Evolutionary conservation across 805 yeast genomes (phyloP).

Genomic region (Cyberlindnera subsufficiens): DNA sequence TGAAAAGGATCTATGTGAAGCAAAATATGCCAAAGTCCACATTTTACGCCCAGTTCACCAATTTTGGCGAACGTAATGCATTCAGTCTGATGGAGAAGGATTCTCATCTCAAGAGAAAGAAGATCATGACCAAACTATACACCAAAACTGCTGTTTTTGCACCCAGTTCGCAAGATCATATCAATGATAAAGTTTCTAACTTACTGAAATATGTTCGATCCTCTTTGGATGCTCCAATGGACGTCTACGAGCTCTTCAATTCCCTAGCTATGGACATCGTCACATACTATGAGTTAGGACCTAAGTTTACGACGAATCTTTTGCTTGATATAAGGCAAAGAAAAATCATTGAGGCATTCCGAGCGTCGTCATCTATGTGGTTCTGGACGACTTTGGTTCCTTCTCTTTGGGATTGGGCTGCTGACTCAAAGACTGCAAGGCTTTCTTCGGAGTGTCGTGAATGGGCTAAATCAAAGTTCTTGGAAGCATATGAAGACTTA

Average conservation of each 20-base stretch:
- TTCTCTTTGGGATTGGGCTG: constrained; percentile 42
- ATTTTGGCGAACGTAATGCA: constrained; percentile 53
- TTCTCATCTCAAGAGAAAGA: constrained; percentile 40
- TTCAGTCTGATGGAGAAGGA: constrained; percentile 48
- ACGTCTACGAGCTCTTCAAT: constrained; percentile 60
- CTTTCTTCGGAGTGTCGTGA: constrained; percentile 35
- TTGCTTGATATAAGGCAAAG: constrained; percentile 35
- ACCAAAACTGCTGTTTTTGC: constrained; percentile 37
- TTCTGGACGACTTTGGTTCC: constrained; percentile 65
- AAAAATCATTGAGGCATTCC: constrained; percentile 37
- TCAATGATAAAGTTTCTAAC: constrained; percentile 28
- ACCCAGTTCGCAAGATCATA: constrained; percentile 26
- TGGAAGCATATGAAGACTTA: constrained; percentile 16
- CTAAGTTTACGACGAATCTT: constrained; percentile 38
- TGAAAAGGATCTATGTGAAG: constrained; percentile 51
- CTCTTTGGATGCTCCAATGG: constrained; percentile 29
- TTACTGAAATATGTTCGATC: constrained; percentile 16
- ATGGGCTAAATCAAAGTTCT: constrained; percentile 37
- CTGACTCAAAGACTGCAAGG: constrained; percentile 31
- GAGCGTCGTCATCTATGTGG: constrained; percentile 50
- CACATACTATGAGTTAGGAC: constrained; percentile 54
- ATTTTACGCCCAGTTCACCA: constrained; percentile 55
- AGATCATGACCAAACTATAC: constrained; percentile 35
- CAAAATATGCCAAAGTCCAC: constrained; percentile 47
- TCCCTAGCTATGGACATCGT: constrained; percentile 69